Percentiles rank a stretch among this genome's conserved stretches.
Evolutionary conservation across 2,329 filamentous ascomycete species (phyloP).

Genomic region (Cordyceps cateniannulata): DNA sequence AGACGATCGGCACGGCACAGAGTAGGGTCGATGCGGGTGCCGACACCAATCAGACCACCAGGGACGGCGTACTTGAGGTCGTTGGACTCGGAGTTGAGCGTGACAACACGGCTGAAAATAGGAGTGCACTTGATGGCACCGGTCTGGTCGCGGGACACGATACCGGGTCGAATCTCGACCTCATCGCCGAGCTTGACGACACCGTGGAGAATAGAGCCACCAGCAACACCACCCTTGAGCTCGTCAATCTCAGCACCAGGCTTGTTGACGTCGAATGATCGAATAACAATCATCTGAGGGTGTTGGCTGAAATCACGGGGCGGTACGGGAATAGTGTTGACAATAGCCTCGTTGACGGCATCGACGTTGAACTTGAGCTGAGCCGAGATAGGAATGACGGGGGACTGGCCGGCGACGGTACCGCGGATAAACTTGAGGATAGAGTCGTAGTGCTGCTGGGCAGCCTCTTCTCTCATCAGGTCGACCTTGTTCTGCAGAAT

Average conservation of each 20-base stretch:
- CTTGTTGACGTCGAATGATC: slow-evolving; percentile 99
- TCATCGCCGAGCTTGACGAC: slow-evolving; percentile 96
- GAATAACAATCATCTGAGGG: slow-evolving; percentile 98
- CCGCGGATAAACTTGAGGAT: slow-evolving; percentile 98
- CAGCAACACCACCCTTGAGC: slow-evolving; percentile 95
- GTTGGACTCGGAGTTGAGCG: slow-evolving; percentile 95
- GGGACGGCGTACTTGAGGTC: slow-evolving; percentile 97
- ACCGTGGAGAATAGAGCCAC: slow-evolving; percentile 93
- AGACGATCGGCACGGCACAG: slow-evolving; percentile 98
- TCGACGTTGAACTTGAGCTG: slow-evolving; percentile 99
- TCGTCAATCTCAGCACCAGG: slow-evolving; percentile 98
- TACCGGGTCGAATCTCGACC: slow-evolving; percentile 98
- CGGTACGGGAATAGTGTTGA: slow-evolving; percentile 91
- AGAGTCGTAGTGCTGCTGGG: slow-evolving; percentile 89
- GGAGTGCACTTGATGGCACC: slow-evolving; percentile 94
- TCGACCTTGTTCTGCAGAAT: slow-evolving; percentile 99
- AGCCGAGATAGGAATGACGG: slow-evolving; percentile 93
- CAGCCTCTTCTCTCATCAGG: slow-evolving; percentile 92
- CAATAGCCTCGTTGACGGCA: slow-evolving; percentile 91
- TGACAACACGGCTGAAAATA: slow-evolving; percentile 91
- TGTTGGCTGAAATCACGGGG: slow-evolving; percentile 83
- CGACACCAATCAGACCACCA: slow-evolving; percentile 95
- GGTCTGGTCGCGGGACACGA: slow-evolving; percentile 89
- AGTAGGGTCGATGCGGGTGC: slow-evolving; percentile 93
- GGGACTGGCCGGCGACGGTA: slow-evolving; percentile 89